A percentile compares a stretch with the other conserved stretches of the same genome.
phyloP scores from a whole-genome alignment of 2,329 filamentous ascomycete species.

The Botrytis tulipae region DNA sequence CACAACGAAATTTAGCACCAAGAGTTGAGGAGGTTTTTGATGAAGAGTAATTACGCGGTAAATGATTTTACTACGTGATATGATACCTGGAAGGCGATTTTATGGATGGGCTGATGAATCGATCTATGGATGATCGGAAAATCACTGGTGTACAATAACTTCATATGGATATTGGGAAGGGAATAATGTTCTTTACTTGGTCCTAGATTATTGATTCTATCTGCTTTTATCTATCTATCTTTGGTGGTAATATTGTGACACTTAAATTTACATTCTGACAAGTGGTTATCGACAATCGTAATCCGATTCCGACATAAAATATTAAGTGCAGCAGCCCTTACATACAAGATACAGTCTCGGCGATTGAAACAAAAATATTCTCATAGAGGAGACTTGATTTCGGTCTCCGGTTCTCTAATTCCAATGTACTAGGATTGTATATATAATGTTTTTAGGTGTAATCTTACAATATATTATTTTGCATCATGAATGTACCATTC shows the following conservation, averaged over 20 bases:
- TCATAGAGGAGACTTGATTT: background rate
- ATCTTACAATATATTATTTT: background rate
- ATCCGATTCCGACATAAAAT: background rate
- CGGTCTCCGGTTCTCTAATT: background rate
- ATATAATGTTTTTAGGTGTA: background rate
- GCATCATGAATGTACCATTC: background rate
- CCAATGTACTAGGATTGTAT: background rate
- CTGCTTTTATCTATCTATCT: background rate
- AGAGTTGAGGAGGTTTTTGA: slow-evolving; percentile 46
- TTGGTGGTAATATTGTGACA: background rate
- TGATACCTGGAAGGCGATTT: background rate
- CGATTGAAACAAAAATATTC: background rate
- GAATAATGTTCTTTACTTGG: background rate
- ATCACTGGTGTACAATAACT: background rate
- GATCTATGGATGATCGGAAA: background rate
- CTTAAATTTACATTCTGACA: background rate
- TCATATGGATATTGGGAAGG: background rate
- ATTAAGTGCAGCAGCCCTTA: background rate
- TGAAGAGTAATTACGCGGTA: slow-evolving; percentile 32
- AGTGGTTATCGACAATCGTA: background rate
- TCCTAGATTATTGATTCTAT: background rate
- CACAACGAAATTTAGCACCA: slow-evolving; percentile 44
- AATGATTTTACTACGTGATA: background rate
- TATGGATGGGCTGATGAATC: background rate
- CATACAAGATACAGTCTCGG: background rate